Conservation (phyloP, 257 asterid species). For the Paulownia fortunei region DNA sequence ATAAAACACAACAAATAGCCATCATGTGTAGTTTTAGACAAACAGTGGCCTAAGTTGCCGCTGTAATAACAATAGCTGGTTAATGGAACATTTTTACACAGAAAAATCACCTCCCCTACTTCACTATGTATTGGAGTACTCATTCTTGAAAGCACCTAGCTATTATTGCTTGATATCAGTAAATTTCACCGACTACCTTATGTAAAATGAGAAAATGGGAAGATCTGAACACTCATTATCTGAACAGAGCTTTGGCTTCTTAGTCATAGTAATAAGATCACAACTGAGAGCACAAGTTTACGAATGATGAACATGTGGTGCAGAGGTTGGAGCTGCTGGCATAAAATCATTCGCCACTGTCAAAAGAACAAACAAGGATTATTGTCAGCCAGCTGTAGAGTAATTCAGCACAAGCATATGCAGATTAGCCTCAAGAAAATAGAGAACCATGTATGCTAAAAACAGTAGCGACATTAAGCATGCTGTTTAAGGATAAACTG, state of each 20-base stretch:
- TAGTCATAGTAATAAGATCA: too few species aligned
- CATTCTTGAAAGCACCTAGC: neutral
- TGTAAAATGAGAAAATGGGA: neutral
- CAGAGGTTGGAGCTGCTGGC: slow-evolving; percentile 25
- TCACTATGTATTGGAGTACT: too few species aligned
- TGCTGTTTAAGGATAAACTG: too few species aligned
- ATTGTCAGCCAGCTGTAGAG: neutral
- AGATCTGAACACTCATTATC: neutral
- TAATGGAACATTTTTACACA: neutral
- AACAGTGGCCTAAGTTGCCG: neutral
- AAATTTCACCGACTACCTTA: too few species aligned
- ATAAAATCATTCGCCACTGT: slow-evolving; percentile 35
- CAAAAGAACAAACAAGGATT: neutral
- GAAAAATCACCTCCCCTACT: neutral
- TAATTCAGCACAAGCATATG: neutral
- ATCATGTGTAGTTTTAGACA: neutral
- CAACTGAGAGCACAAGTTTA: too few species aligned
- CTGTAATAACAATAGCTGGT: neutral
- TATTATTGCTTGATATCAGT: neutral
- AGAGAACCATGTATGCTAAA: neutral
- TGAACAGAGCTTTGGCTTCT: too few species aligned
- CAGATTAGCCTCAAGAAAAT: neutral
- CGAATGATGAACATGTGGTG: neutral
- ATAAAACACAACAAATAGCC: neutral
- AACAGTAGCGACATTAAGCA: neutral